Evolutionary conservation across 345 rosid genomes (phyloP), one percentile per base, ranked within the genome.

Genomic region (Ceriops decandra): DNA sequence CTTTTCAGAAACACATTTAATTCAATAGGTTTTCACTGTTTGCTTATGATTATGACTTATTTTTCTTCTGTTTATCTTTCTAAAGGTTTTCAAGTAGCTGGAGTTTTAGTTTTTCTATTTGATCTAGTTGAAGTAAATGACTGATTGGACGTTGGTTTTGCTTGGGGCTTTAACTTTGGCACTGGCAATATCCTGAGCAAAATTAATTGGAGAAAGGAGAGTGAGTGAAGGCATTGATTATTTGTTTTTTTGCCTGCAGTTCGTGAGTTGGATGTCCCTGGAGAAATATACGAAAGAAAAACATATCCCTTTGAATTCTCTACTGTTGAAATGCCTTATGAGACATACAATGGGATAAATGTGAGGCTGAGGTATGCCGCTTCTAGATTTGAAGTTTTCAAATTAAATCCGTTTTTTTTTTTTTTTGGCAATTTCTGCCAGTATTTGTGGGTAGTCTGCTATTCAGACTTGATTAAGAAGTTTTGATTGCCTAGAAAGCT

Each of bases 181-280:
- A 62, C 17, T 42, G 15, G 0, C 15, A 13, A 13, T 42, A 13
- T 13, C 9, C 19, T 42, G 49, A 11, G 49, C 49, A 13, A 42
- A 42, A 13, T 42, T 13, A 42, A 42, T 38, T 7, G 2, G 15
- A 9, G 11, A 51, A 7, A 30, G 51, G 38, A 58, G 53, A 46
- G 17, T 56, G 52, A 15, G 42, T 49, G 30, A 8, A 59, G 20
- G 57, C 22, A 52, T 17, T 73, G 60, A 76, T 62, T 54, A 70
- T 10, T 47, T 0, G 32, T 60, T 57, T 27, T 74, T 68, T 75
- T 60, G 63, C 59, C 76, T 76, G 70, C 88, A 95, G 99, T 95
- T 33, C 97, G 96, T 62, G 96, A 95, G 76, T 75, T 95, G 82
- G 99, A 95, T 84, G 87, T 95, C 69, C 99, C 96, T 67, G 97